These are phyloP conservation scores for Nepenthes mirabilis DNA, from an alignment of 148 eudicot species.

Conservation along the genomic window DNA sequence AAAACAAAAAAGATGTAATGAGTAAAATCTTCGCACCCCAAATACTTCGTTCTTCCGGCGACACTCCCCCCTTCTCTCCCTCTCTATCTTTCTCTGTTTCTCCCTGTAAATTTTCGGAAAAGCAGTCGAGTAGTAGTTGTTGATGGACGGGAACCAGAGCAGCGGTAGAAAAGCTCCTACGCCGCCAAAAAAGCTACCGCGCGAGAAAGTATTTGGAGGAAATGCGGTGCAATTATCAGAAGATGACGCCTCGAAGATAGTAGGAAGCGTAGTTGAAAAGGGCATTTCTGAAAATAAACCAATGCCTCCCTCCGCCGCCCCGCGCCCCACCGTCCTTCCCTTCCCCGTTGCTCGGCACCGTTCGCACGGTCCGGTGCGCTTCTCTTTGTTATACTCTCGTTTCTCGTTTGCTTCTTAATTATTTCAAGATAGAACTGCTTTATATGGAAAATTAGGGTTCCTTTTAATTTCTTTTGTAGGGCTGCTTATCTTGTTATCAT, in stretches of 20 bases:
- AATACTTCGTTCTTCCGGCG: too few relatives aligned
- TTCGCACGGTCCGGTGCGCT: conserved; percentile 63
- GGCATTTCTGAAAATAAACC: conserved; percentile 22
- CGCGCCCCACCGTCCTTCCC: conserved; percentile 59
- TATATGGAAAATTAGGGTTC: too few relatives aligned
- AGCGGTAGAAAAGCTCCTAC: conserved; percentile 11
- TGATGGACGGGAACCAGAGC: conserved; percentile 8
- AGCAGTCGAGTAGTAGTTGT: too few relatives aligned
- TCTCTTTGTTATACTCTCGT: background rate
- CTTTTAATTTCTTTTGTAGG: too few relatives aligned
- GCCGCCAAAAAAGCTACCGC: conserved; percentile 8
- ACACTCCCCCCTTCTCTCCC: too few relatives aligned
- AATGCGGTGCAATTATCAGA: conserved; percentile 17
- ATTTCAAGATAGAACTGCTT: too few relatives aligned
- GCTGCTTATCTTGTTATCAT: too few relatives aligned
- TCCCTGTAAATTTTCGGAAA: too few relatives aligned
- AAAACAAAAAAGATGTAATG: too few relatives aligned
- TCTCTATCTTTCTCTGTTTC: too few relatives aligned
- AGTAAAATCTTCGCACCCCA: too few relatives aligned
- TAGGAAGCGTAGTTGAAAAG: conserved; percentile 76
- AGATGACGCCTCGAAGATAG: conserved; percentile 20
- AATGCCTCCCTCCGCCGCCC: conserved; percentile 29
- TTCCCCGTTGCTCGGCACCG: conserved; percentile 94
- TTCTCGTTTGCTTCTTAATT: background rate
- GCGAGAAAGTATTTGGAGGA: conserved; percentile 20